Conservation (phyloP, 1,139 yeast species). For the Cylindricascospora bacillispora region DNA sequence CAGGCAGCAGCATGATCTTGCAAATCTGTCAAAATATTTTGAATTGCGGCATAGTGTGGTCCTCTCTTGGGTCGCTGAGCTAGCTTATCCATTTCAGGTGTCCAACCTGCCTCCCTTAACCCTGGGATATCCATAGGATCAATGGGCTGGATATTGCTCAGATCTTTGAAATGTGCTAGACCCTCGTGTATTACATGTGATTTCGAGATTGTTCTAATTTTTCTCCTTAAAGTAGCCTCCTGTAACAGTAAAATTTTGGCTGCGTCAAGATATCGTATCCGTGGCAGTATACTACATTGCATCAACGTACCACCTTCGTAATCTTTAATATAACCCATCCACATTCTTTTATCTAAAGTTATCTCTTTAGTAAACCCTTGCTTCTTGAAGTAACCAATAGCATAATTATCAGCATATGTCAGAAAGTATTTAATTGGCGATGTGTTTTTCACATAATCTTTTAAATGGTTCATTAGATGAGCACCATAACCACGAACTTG, state of each 20-base stretch:
- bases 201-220: conserved; percentile 65
- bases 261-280: conserved; percentile 77
- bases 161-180: conserved; percentile 52
- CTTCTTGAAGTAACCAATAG: conserved; percentile 94
- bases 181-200: conserved; percentile 81
- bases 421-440: conserved; percentile 77
- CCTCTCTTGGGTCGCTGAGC: conserved; percentile 93
- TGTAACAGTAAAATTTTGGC: conserved; percentile 75
- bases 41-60: conserved; percentile 91
- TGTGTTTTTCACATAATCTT: conserved; percentile 87
- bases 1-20: conserved; percentile 97
- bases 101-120: conserved; percentile 89
- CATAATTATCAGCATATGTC: conserved; percentile 97
- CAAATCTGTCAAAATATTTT: conserved; percentile 71
- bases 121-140: conserved; percentile 82
- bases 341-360: conserved; percentile 65
- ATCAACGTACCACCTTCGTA: conserved; percentile 97
- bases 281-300: conserved; percentile 93
- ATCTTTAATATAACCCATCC: conserved; percentile 99
- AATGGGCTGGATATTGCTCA: conserved; percentile 36
- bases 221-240: conserved; percentile 80
- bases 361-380: conserved; percentile 97
- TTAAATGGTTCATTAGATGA: conserved; percentile 92
- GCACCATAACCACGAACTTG: conserved; percentile 99
- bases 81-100: conserved; percentile 92